phyloP scores from a whole-genome alignment of 139 green algal genomes.

The Volvox africanus region DNA sequence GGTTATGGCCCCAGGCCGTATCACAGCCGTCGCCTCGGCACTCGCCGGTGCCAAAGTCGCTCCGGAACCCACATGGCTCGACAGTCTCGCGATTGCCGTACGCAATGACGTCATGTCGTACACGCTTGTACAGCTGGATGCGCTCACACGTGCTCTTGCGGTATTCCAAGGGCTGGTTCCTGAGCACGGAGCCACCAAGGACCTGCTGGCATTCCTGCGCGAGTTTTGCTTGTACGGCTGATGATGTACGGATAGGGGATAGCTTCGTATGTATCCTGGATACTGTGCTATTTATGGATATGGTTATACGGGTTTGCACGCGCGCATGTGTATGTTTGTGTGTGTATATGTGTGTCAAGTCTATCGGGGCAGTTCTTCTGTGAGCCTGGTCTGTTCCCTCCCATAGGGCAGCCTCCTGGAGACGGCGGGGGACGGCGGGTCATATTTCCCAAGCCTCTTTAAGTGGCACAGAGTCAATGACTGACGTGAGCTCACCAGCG shows the following conservation, averaged over 20 bases:
- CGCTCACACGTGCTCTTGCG: conserved; percentile 14
- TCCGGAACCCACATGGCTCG: conserved; percentile 7
- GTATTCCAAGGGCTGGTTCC: conserved; percentile 31
- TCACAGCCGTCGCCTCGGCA: background rate
- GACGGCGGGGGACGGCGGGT: too few relatives aligned
- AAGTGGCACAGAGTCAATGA: too few relatives aligned
- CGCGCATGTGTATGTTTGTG: background rate
- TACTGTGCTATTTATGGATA: background rate
- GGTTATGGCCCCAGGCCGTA: background rate
- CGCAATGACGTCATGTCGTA: conserved; percentile 34
- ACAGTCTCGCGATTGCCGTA: conserved; percentile 9
- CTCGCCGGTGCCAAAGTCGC: conserved; percentile 18
- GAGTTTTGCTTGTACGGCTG: conserved; percentile 44
- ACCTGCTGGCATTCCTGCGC: conserved; percentile 37
- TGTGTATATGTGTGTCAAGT: background rate
- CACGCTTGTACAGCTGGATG: conserved; percentile 42
- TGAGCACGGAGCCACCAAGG: background rate
- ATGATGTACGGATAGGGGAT: background rate
- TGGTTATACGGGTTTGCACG: background rate
- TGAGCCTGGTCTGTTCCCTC: too few relatives aligned
- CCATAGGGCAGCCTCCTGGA: too few relatives aligned
- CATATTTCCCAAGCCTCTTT: too few relatives aligned
- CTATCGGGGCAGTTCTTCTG: too few relatives aligned
- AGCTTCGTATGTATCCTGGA: background rate
- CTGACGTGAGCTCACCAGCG: too few relatives aligned